Evolutionary conservation across 768 basidiomycete species (phyloP), one percentile per base, ranked within the genome.

Genomic region (Kondoa malvinella): DNA sequence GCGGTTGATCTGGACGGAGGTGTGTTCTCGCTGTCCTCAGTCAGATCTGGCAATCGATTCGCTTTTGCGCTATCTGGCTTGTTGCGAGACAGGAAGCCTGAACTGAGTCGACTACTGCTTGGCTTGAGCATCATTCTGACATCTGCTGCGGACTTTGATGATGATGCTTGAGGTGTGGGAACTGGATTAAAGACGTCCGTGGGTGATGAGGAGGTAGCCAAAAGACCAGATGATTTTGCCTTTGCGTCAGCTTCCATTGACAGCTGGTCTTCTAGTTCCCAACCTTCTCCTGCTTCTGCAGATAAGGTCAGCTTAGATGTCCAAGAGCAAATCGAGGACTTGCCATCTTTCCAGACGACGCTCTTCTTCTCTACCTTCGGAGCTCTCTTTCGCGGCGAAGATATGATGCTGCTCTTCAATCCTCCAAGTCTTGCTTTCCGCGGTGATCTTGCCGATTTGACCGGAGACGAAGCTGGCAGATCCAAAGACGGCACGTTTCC

Each of bases 361-460:
- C 26, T 29, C 61, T 63, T 63, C 61, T 63, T 63, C 27, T 25
- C 58, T 31, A 60, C 25, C 32, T 63, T 63, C 17, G 61, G 16
- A 3, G 61, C 61, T 27, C 27, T 32, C n/a, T 63, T 63, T 21
- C 33, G 27, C 4, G 29, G 61, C 16, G 61, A 33, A 27, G 61
- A 63, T 21, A 34, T 34, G 32, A 63, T 31, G 61, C 61, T 63
- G 8, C 29, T 31, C 33, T 63, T 63, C 14, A 63, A 33, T 32
- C 61, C 29, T 3, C 27, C 15, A 8, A 50, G 8, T 50, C 40
- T 50, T 8, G 40, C 40, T 50, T 50, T 50, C 40, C 40, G 8
- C 8, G 40, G 40, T 21, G 40, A 50, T 50, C 40, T 8, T 8
- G 61, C 61, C 32, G 61, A 30, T n/a, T 63, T 63, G 15, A 17